Conservation (phyloP, 768 basidiomycete species). For the Polyporus arcularius region DNA sequence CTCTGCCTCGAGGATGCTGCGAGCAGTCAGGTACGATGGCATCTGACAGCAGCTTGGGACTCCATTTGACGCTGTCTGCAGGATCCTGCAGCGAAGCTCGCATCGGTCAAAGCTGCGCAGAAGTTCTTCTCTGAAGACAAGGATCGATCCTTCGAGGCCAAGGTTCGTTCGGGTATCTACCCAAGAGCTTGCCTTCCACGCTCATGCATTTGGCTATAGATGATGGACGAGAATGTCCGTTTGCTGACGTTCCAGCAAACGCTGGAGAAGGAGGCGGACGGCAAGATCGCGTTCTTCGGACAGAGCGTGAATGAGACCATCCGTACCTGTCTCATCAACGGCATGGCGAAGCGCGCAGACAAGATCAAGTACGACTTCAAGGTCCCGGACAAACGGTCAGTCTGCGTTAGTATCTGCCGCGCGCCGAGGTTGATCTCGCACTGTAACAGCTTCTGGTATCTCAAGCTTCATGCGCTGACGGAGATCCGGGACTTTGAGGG, state of each 20-base stretch:
- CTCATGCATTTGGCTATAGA: constrained; percentile 45
- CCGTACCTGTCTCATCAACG: constrained; percentile 71
- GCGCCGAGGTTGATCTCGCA: background rate
- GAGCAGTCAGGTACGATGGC: constrained; percentile 50
- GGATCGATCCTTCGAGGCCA: constrained; percentile 87
- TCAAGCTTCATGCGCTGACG: constrained; percentile 84
- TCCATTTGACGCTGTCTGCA: constrained; percentile 29
- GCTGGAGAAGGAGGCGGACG: constrained; percentile 82
- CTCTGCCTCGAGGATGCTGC: constrained; percentile 83
- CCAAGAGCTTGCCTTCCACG: background rate
- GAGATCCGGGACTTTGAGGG: constrained; percentile 82
- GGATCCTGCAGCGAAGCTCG: constrained; percentile 74
- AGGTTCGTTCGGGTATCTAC: constrained; percentile 44
- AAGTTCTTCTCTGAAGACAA: constrained; percentile 97
- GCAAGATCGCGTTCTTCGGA: constrained; percentile 80
- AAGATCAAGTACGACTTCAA: constrained; percentile 88
- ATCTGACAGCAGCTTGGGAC: background rate
- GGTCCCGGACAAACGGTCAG: constrained; percentile 91
- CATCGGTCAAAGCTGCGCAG: constrained; percentile 76
- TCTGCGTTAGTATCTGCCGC: constrained; percentile 1
- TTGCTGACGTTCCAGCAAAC: constrained; percentile 83
- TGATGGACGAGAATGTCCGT: constrained; percentile 84
- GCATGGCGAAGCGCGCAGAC: constrained; percentile 86
- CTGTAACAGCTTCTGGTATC: constrained; percentile 81
- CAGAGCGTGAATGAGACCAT: constrained; percentile 88